Evolutionary conservation across 2,329 filamentous ascomycete species (phyloP).

Genomic region (Curvularia eragrostidis): DNA sequence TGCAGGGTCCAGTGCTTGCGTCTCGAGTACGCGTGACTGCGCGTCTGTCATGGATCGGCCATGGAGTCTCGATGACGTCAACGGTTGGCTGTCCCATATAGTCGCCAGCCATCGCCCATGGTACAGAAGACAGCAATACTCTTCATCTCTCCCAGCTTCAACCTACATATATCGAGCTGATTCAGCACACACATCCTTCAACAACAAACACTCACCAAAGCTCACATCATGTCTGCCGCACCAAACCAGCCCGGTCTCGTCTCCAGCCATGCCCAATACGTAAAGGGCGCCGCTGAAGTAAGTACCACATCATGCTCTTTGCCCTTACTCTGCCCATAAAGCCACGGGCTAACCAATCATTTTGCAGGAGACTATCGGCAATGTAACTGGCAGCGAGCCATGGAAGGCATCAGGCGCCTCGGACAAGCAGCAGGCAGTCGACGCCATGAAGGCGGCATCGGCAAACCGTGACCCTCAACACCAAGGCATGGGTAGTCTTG

Average conservation of each 20-base stretch:
- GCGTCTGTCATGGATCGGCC: conserved; percentile 10
- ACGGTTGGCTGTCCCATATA: conserved; percentile 7
- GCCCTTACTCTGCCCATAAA: background rate
- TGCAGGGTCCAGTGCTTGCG: conserved; percentile 4
- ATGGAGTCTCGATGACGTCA: conserved; percentile 19
- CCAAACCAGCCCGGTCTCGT: conserved; percentile 64
- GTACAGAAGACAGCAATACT: background rate
- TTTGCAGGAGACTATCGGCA: conserved; percentile 64
- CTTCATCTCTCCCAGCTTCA: background rate
- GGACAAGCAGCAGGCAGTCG: conserved; percentile 68
- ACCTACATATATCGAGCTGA: background rate
- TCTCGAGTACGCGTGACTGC: conserved; percentile 8
- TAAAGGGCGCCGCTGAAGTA: conserved; percentile 72
- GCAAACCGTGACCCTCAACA: conserved; percentile 61
- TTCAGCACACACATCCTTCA: background rate
- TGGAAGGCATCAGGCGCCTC: conserved; percentile 70
- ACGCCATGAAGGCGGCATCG: conserved; percentile 67
- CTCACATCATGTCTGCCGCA: conserved; percentile 34
- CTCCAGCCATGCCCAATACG: conserved; percentile 69
- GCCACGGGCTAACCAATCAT: background rate
- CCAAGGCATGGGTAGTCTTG: conserved; percentile 67
- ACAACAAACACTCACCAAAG: background rate
- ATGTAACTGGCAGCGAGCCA: conserved; percentile 65
- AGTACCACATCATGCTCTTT: conserved; percentile 13
- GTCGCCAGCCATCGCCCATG: background rate